Percentiles rank a stretch among this genome's conserved stretches.
Evolutionary conservation across 352 stramenopile genomes (phyloP).

Genomic region (Pythium pectinolyticum): DNA sequence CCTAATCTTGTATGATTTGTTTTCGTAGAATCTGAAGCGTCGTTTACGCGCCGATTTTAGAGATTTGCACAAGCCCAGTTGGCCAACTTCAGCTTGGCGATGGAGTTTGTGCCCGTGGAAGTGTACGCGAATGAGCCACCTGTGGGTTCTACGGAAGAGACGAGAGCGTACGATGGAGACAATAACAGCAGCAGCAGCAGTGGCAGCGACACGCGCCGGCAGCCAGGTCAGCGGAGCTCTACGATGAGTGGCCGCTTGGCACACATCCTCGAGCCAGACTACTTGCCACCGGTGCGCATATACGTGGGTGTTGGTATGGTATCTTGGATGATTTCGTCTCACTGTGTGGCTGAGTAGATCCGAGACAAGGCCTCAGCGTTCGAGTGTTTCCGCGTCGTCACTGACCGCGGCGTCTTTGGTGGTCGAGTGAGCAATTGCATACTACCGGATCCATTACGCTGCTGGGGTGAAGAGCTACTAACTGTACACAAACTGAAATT

Average conservation of each 20-base stretch:
- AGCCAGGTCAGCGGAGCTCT: not conserved
- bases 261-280: conserved; percentile 29
- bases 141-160: not conserved
- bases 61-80: too few species aligned
- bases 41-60: not conserved
- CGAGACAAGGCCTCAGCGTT: conserved; percentile 38
- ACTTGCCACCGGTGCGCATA: conserved; percentile 28
- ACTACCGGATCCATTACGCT: too few species aligned
- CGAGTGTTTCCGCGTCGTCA: conserved; percentile 45
- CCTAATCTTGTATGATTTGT: too few species aligned
- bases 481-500: not conserved
- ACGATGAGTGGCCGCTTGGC: not conserved
- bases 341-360: too few species aligned
- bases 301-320: not conserved
- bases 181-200: not conserved
- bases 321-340: not conserved
- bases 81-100: not conserved
- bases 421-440: conserved; percentile 38
- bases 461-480: too few species aligned
- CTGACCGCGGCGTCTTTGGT: conserved; percentile 52
- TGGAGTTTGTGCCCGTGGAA: conserved; percentile 26
- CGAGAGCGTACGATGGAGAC: conserved; percentile 2
- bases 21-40: not conserved
- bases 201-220: not conserved
- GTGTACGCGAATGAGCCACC: conserved; percentile 21